Percentiles rank a stretch among this genome's conserved stretches.
These are phyloP conservation scores for Zangia roseola DNA, from an alignment of 768 basidiomycete species.

Conservation along the genomic window DNA sequence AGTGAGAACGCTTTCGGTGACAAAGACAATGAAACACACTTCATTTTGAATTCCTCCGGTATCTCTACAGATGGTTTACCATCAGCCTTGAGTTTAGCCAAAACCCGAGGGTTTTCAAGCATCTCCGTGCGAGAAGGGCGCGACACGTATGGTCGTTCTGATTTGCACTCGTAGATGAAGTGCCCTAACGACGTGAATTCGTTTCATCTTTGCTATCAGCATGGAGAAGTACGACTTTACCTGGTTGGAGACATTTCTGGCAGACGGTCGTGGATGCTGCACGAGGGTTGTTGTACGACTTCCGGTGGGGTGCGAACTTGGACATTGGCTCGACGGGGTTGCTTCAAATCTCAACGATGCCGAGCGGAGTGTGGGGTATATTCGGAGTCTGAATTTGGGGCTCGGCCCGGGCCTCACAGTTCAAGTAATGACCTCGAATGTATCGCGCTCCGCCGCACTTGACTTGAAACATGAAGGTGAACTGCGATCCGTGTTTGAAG, in stretches of 20 bases:
- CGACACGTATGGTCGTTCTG: slow-evolving; percentile 74
- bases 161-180: slow-evolving; percentile 90
- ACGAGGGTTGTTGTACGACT: slow-evolving; percentile 58
- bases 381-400: too few species aligned
- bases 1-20: slow-evolving; percentile 1
- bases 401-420: too few species aligned
- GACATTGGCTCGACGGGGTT: slow-evolving; percentile 52
- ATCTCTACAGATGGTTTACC: slow-evolving; percentile 80
- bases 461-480: too few species aligned
- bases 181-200: slow-evolving; percentile 53
- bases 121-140: slow-evolving; percentile 88
- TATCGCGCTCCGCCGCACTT: too few species aligned
- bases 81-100: slow-evolving; percentile 65
- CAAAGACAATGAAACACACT: slow-evolving; percentile 43
- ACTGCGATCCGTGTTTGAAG: too few species aligned
- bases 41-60: slow-evolving; percentile 87
- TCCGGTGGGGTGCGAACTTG: slow-evolving; percentile 75
- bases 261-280: slow-evolving; percentile 69
- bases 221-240: slow-evolving; percentile 31
- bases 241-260: slow-evolving; percentile 77
- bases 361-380: slow-evolving; percentile 6
- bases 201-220: slow-evolving; percentile 6
- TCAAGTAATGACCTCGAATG: too few species aligned
- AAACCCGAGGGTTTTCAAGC: slow-evolving; percentile 71
- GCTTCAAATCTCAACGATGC: neutral